Conservation (phyloP, 2,329 filamentous ascomycete species). For the Coniochaeta prunicola region DNA sequence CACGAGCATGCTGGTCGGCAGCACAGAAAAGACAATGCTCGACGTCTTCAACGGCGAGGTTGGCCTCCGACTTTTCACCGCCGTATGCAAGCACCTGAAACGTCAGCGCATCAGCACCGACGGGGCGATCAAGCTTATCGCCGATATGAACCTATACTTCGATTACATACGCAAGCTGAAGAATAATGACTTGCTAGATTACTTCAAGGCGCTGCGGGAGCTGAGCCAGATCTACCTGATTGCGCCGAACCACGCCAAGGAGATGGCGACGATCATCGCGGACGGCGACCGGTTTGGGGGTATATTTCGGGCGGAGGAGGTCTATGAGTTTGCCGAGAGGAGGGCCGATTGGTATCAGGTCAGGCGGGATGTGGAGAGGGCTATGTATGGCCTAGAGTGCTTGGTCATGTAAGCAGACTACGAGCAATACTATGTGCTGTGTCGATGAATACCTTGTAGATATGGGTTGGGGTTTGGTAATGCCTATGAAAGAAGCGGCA, state of each 20-base stretch:
- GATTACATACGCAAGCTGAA: constrained; percentile 73
- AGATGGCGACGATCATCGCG: constrained; percentile 91
- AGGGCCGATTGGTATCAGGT: constrained; percentile 94
- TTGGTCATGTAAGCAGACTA: constrained; percentile 56
- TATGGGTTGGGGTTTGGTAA: background rate
- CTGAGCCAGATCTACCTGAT: constrained; percentile 95
- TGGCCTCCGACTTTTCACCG: constrained; percentile 82
- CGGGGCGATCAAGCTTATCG: constrained; percentile 87
- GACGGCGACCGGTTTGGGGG: constrained; percentile 85
- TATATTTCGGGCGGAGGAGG: constrained; percentile 91
- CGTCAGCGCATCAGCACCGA: constrained; percentile 86
- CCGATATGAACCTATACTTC: constrained; percentile 93
- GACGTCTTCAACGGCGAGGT: constrained; percentile 99
- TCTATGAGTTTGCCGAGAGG: constrained; percentile 93
- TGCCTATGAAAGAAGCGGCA: too few species aligned
- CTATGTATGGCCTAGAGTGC: constrained; percentile 96
- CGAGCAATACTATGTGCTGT: background rate
- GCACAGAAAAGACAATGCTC: constrained; percentile 95
- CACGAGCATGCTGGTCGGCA: constrained; percentile 86
- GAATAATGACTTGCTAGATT: constrained; percentile 78
- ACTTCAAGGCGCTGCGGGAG: constrained; percentile 87
- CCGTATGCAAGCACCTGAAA: constrained; percentile 95
- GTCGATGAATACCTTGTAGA: background rate
- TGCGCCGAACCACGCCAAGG: constrained; percentile 77
- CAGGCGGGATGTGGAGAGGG: constrained; percentile 80